phyloP scores from a whole-genome alignment of 1,284 basidiomycete genomes.

The Cryptococcus sp. region DNA sequence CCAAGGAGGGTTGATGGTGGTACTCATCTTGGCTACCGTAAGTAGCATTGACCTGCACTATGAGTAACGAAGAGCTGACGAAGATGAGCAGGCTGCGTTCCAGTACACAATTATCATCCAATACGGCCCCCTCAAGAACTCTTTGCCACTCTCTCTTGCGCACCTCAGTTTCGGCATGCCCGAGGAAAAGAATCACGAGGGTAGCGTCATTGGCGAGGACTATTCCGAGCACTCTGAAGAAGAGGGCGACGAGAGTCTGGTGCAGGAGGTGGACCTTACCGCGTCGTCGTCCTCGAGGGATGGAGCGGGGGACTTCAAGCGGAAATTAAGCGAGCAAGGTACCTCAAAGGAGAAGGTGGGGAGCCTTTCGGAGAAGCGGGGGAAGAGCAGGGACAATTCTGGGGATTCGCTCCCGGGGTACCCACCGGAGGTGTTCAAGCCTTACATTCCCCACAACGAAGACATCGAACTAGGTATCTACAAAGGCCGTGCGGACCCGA shows the following conservation, averaged over 20 bases:
- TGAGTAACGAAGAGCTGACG: background rate
- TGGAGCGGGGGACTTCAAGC: background rate
- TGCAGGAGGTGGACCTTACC: no score
- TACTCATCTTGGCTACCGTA: constrained; percentile 75
- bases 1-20: constrained; percentile 75
- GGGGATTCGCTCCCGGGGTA: no score
- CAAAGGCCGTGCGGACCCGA: background rate
- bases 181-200: constrained; percentile 29
- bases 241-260: background rate
- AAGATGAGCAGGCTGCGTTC: constrained; percentile 58
- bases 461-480: background rate
- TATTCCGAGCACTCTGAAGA: background rate
- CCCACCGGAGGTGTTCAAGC: background rate
- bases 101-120: constrained; percentile 65
- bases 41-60: constrained; percentile 29
- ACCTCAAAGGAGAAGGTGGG: no score
- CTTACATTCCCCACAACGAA: background rate
- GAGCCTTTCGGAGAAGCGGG: no score
- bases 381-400: no score
- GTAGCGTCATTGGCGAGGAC: constrained; percentile 25
- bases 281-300: no score
- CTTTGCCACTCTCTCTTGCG: constrained; percentile 71
- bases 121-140: constrained; percentile 54
- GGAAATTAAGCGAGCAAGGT: background rate
- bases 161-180: constrained; percentile 60